These are phyloP conservation scores for Phytophthora nicotianae DNA, from an alignment of 352 stramenopile genomes.

Conservation along the genomic window DNA sequence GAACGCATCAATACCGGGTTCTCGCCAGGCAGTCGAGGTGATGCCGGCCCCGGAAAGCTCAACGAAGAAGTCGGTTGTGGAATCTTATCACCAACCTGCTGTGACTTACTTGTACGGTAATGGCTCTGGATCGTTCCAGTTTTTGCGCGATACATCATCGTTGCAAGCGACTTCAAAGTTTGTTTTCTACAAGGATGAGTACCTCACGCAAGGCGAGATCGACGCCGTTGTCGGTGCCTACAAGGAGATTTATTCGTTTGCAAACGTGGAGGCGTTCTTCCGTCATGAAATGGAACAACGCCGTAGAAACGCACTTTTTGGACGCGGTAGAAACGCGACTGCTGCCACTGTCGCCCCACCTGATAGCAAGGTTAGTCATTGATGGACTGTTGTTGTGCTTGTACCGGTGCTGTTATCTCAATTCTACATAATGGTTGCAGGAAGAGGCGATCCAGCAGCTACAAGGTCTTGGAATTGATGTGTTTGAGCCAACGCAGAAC, in stretches of 20 bases:
- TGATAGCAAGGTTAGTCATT: slow-evolving; percentile 50
- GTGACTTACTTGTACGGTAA: slow-evolving; percentile 78
- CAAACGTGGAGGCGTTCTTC: slow-evolving; percentile 79
- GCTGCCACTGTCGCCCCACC: slow-evolving; percentile 17
- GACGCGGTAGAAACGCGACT: slow-evolving; percentile 31
- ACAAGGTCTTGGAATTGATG: slow-evolving; percentile 78
- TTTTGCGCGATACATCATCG: slow-evolving; percentile 57
- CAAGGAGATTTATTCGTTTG: slow-evolving; percentile 84
- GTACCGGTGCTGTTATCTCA: slow-evolving; percentile 7
- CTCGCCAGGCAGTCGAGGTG: slow-evolving; percentile 59
- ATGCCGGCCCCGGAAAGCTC: slow-evolving; percentile 46
- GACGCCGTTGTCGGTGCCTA: slow-evolving; percentile 83
- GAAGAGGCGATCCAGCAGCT: slow-evolving; percentile 84
- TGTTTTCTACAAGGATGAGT: slow-evolving; percentile 90
- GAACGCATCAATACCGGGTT: slow-evolving; percentile 19
- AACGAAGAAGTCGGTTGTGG: slow-evolving; percentile 61
- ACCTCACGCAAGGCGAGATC: slow-evolving; percentile 66
- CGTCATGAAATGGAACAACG: slow-evolving; percentile 69
- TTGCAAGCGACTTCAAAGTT: slow-evolving; percentile 59
- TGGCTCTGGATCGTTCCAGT: slow-evolving; percentile 84
- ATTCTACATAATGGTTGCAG: slow-evolving; percentile 28
- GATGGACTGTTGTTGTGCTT: neutral
- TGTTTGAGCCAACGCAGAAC: slow-evolving; percentile 69
- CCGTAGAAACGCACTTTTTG: slow-evolving; percentile 55
- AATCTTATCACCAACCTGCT: slow-evolving; percentile 72